These are phyloP conservation scores for Exophiala sp. DNA, from an alignment of 2,329 filamentous ascomycete genomes.

Conservation along the genomic window DNA sequence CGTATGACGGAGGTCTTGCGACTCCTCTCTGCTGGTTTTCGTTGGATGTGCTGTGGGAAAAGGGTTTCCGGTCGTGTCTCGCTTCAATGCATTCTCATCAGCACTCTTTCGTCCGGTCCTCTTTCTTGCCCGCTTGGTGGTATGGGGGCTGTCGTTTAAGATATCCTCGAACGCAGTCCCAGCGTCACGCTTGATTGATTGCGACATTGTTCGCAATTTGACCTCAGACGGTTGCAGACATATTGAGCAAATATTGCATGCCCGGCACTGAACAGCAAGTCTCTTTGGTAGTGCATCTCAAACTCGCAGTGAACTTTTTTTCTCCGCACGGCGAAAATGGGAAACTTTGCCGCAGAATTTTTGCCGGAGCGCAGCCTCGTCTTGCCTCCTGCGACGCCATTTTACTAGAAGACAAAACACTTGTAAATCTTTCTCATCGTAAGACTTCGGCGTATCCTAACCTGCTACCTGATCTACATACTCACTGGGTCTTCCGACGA, in stretches of 20 bases:
- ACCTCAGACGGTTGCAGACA: too few species aligned
- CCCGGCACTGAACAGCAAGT: too few species aligned
- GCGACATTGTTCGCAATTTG: conserved; percentile 15
- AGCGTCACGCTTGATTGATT: conserved; percentile 19
- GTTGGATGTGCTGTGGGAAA: conserved; percentile 12
- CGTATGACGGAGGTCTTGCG: too few species aligned
- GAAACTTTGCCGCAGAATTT: conserved; percentile 9
- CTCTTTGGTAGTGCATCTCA: not conserved
- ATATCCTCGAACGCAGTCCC: conserved; percentile 20
- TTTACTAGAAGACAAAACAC: not conserved
- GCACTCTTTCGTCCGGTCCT: conserved; percentile 34
- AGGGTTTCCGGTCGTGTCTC: conserved; percentile 29
- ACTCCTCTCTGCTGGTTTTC: not conserved
- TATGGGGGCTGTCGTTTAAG: not conserved
- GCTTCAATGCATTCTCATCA: conserved; percentile 29
- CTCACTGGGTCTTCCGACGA: not conserved
- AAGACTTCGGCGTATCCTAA: not conserved
- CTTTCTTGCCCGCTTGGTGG: conserved; percentile 26
- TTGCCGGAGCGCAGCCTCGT: conserved; percentile 3
- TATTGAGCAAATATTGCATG: too few species aligned
- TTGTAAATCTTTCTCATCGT: not conserved
- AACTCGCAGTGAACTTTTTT: conserved; percentile 11
- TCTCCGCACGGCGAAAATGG: conserved; percentile 14
- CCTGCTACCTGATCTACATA: not conserved
- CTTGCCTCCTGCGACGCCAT: conserved; percentile 1